Evolutionary conservation across 176 grass and related monocot genomes (phyloP).

Genomic region (Bromus sterilis): DNA sequence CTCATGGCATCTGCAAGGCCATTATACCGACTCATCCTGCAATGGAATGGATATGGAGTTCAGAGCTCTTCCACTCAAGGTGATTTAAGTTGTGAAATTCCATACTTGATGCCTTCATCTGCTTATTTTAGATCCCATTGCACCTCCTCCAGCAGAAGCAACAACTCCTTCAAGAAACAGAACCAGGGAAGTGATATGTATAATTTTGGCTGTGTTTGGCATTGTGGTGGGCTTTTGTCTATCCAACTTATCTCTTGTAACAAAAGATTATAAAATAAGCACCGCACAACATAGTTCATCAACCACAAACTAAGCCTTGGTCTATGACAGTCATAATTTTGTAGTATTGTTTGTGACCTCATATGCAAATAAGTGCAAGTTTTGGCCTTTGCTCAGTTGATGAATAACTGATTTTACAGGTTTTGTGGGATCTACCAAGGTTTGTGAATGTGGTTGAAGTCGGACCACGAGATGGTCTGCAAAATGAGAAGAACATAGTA

Average conservation of each 20-base stretch:
- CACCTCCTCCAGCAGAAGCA: not conserved
- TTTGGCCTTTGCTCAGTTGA: not conserved
- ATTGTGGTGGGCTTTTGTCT: no score
- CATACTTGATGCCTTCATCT: not conserved
- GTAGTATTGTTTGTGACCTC: not conserved
- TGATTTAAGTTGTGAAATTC: slow-evolving; percentile 13
- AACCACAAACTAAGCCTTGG: no score
- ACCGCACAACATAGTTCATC: no score
- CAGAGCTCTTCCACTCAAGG: slow-evolving; percentile 67
- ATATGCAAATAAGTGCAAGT: not conserved
- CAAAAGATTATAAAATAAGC: not conserved
- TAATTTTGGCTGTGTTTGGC: not conserved
- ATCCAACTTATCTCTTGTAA: not conserved
- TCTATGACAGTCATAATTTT: not conserved
- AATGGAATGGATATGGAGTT: slow-evolving; percentile 41
- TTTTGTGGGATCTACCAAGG: slow-evolving; percentile 50
- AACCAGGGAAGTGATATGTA: not conserved
- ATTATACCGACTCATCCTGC: slow-evolving; percentile 20
- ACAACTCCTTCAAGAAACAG: not conserved
- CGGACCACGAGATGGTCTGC: slow-evolving; percentile 83
- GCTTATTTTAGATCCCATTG: not conserved
- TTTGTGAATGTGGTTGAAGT: slow-evolving; percentile 95
- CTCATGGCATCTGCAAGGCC: slow-evolving; percentile 24
- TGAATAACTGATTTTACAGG: slow-evolving; percentile 33
- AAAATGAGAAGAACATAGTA: slow-evolving; percentile 71